Base-by-base conservation (phyloP, 306 rosid species). In the Casuarina equisetifolia region DNA sequence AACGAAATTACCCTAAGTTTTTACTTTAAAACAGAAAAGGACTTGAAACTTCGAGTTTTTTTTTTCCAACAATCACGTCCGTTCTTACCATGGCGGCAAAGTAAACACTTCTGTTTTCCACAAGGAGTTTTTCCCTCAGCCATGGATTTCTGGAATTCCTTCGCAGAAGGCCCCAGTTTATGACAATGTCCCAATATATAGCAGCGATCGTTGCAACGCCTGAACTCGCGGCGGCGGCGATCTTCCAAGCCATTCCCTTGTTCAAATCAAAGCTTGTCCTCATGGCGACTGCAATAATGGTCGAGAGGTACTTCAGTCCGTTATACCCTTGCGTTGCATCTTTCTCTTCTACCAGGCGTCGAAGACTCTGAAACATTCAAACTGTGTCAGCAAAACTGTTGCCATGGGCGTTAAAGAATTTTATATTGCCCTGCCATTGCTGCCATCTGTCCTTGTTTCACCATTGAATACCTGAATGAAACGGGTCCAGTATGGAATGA, bases 401-500 rank as follows among this genome's bases (percentile, higher is more conserved):
- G 13, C 15, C 53, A 53, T 4, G 17, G 2, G 66, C 55, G 19
- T 55, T 9, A 45, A 45, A 38, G 51, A 32, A 15, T 19, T 20
- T 12, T 35, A 44, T 64, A 20, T 55, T 43, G 51, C 50, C 36
- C 11, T 39, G 20, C 36, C 13, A 15, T 36, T 67, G 57, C 48
- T 61, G 44, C 42, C 49, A 36, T 20, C 67, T 45, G 49, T 9
- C 6, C 10, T 16, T 49, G 62, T 13, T 45, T 76, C 9, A 44
- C 57, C 35, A 53, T 59, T 38, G 73, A 70, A 36, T 78, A 89
- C 97, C 98, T 93, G 98, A 59, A 93, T 67, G 54, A 75, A 82
- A 58, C 97, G 98, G 55, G 89, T 78, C 93, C 91, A 91, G 67
- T 80, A 93, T 32, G 98, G 98, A 82, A 91, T 82, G 61, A 86